These are phyloP conservation scores for Trametes coccinea DNA, from an alignment of 768 basidiomycete genomes.

Conservation along the genomic window DNA sequence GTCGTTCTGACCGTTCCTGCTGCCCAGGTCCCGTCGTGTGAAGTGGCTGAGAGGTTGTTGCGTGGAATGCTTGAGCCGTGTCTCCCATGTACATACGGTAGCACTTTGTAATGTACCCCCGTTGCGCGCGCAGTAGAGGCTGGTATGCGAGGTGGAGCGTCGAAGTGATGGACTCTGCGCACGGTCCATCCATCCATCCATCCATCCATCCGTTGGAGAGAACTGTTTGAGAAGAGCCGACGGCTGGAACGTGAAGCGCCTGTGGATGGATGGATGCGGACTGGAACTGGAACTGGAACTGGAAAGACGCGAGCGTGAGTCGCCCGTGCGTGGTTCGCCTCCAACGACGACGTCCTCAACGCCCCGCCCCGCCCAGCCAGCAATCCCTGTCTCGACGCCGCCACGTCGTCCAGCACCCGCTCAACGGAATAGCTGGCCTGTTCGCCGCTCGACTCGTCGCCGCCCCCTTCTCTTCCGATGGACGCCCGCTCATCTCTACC, in stretches of 20 bases:
- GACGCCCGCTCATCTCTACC: slow-evolving; percentile 25
- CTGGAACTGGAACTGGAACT: no score
- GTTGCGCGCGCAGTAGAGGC: no score
- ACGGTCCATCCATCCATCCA: no score
- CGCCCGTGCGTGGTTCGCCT: slow-evolving; percentile 13
- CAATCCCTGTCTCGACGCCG: slow-evolving; percentile 6
- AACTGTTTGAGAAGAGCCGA: not conserved
- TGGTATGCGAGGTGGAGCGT: no score
- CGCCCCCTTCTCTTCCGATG: slow-evolving; percentile 12
- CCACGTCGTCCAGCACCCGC: slow-evolving; percentile 4
- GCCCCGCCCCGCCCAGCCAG: slow-evolving; percentile 2
- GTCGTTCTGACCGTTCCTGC: slow-evolving; percentile 7
- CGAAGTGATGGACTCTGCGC: no score
- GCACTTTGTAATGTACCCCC: no score
- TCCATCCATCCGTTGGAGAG: not conserved
- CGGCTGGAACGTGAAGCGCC: slow-evolving; percentile 9
- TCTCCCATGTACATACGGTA: no score
- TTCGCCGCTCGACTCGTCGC: not conserved
- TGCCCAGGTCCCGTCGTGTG: not conserved
- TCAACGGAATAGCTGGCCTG: slow-evolving; percentile 5
- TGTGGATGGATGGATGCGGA: slow-evolving; percentile 7
- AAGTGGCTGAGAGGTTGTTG: not conserved
- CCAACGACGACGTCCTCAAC: slow-evolving; percentile 12
- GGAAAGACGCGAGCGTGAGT: slow-evolving; percentile 9
- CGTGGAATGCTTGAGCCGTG: no score